Evolutionary conservation across 2,329 filamentous ascomycete species (phyloP), one percentile per base, ranked within the genome.

Genomic region (Dactylellina sp.): DNA sequence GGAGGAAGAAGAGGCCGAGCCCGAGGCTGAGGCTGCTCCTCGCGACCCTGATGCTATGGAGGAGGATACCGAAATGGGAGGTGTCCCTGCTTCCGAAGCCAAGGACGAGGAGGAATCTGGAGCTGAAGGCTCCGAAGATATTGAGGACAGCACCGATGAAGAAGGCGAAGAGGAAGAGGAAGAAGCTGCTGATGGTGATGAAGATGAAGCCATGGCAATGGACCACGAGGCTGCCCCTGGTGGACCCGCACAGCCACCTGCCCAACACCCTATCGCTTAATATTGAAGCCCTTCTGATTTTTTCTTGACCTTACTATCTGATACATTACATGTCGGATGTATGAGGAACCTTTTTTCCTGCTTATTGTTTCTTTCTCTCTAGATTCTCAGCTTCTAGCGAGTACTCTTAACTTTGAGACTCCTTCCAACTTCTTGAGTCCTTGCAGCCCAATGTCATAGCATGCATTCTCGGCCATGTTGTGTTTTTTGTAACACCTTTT

Each of bases 141-240:
- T 83, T 22, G 87, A 91, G 16, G 89, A 91, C 61, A 75, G 75
- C 37, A 88, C 89, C 14, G 88, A 88, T 71, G 84, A 84, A 76
- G 91, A 89, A 14, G 90, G 93, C 74, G 90, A 88, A 71, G 91
- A 89, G 76, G 91, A 89, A 78, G 91, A 93, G 80, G 91, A 93
- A 47, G 91, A 93, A 49, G 91, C 92, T 79, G 89, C 88, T 63
- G 91, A 93, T 81, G 90, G 90, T 32, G 89, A 89, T 75, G 87
- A 91, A 22, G 89, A 89, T 75, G 87, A 91, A 22, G 88, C 89
- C 60, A 88, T 90, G 71, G 89, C 90, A 12, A 85, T 89, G 37
- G 88, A 89, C 49, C 28, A 77, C 63, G 77, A 75, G 44, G 47
- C 62, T 53, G 61, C 68, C 40, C 60, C 50, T 28, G 75, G 61